These are phyloP conservation scores for Cryptosporidium xiaoi DNA, from an alignment of 169 alveolate genomes.

Conservation along the genomic window DNA sequence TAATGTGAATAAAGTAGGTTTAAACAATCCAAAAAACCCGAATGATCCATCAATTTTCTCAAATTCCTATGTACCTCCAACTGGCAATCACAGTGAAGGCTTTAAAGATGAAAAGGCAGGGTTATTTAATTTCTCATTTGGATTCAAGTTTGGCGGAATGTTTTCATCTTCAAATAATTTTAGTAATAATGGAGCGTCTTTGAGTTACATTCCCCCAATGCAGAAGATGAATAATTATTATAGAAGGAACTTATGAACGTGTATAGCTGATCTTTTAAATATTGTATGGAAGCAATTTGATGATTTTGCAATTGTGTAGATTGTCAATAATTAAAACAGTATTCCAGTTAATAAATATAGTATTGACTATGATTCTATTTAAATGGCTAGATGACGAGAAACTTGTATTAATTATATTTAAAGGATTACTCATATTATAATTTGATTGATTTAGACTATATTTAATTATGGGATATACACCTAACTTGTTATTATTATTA, in stretches of 20 bases:
- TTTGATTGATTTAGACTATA: conserved; percentile 1
- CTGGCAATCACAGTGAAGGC: too few relatives aligned
- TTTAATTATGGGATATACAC: conserved; percentile 19
- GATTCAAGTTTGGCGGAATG: too few relatives aligned
- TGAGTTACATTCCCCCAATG: conserved; percentile 39
- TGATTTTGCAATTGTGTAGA: conserved; percentile 26
- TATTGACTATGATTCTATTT: not conserved
- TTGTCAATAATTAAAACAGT: conserved; percentile 40
- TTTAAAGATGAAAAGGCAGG: too few relatives aligned
- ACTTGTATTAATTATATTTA: conserved; percentile 31
- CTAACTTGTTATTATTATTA: not conserved
- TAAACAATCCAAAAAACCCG: too few relatives aligned
- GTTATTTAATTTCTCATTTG: too few relatives aligned
- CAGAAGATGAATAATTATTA: too few relatives aligned
- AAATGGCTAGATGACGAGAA: conserved; percentile 18
- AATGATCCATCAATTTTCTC: too few relatives aligned
- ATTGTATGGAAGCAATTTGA: conserved; percentile 24
- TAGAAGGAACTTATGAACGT: not conserved
- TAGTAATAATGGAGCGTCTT: too few relatives aligned
- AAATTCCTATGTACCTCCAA: too few relatives aligned
- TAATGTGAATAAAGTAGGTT: too few relatives aligned
- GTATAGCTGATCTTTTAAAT: not conserved
- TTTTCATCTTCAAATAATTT: too few relatives aligned
- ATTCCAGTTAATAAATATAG: conserved; percentile 9
- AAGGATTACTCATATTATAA: conserved; percentile 15